Conservation (phyloP, 2,329 filamentous ascomycete genomes). For the Fusarium proliferatum region DNA sequence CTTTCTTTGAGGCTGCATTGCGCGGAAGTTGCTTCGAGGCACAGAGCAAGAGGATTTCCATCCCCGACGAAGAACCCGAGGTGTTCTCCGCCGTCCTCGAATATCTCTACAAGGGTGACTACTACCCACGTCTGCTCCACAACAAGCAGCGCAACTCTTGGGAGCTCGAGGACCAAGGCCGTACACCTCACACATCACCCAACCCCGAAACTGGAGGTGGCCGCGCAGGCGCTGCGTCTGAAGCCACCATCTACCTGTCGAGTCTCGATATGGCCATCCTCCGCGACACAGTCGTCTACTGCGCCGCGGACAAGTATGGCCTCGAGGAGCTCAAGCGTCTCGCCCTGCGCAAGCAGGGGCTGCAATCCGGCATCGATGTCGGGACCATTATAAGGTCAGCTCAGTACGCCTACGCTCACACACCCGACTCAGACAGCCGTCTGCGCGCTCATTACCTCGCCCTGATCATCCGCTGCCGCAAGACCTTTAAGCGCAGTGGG, state of each 20-base stretch:
- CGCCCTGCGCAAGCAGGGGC: slow-evolving; percentile 91
- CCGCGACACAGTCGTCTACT: slow-evolving; percentile 95
- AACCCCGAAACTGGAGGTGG: slow-evolving; percentile 60
- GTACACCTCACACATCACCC: slow-evolving; percentile 62
- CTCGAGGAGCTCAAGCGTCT: slow-evolving; percentile 93
- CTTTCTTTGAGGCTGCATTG: slow-evolving; percentile 81
- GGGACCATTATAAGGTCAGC: slow-evolving; percentile 91
- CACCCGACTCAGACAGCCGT: slow-evolving; percentile 89
- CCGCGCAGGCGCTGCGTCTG: slow-evolving; percentile 59
- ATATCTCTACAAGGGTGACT: slow-evolving; percentile 97
- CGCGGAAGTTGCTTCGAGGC: slow-evolving; percentile 78
- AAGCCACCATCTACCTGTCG: slow-evolving; percentile 74
- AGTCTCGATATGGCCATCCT: slow-evolving; percentile 81
- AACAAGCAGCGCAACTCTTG: slow-evolving; percentile 88
- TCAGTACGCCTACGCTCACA: slow-evolving; percentile 95
- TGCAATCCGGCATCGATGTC: slow-evolving; percentile 92
- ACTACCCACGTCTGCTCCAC: slow-evolving; percentile 88
- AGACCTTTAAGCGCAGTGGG: slow-evolving; percentile 97
- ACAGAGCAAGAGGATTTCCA: slow-evolving; percentile 82
- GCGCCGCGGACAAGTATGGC: slow-evolving; percentile 88
- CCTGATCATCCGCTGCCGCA: slow-evolving; percentile 95
- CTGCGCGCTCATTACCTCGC: slow-evolving; percentile 97
- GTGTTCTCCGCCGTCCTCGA: slow-evolving; percentile 94
- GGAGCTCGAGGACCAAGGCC: slow-evolving; percentile 79
- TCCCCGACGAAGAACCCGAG: slow-evolving; percentile 83